Conservation (phyloP, 768 basidiomycete genomes). For the Albatrellus ellisii region DNA sequence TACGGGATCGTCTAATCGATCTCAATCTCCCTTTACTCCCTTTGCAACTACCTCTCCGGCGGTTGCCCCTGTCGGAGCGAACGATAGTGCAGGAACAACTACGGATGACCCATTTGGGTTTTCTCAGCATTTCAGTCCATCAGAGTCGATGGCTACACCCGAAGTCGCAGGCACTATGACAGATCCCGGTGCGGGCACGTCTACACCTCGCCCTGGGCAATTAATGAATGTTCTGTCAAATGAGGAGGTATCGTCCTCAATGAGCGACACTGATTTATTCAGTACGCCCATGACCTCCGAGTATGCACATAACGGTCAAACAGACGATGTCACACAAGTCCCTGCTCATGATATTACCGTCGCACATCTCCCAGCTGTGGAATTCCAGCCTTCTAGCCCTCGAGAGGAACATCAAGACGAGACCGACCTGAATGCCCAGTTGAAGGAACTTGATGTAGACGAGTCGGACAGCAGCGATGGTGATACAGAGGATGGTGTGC, state of each 20-base stretch:
- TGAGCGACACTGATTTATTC: conserved; percentile 41
- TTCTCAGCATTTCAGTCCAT: conserved; percentile 18
- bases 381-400: conserved; percentile 2
- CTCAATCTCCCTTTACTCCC: conserved; percentile 49
- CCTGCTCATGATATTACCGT: conserved; percentile 7
- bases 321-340: background rate
- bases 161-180: background rate
- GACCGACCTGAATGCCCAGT: conserved; percentile 38
- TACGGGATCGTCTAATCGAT: conserved; percentile 27
- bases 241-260: conserved; percentile 18
- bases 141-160: conserved; percentile 1
- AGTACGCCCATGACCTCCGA: conserved; percentile 44
- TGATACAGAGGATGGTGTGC: conserved; percentile 18
- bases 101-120: conserved; percentile 41
- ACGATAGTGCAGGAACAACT: conserved; percentile 13
- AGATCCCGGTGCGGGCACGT: background rate
- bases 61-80: conserved; percentile 1
- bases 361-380: conserved; percentile 2
- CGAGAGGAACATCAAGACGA: conserved; percentile 2
- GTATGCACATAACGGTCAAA: background rate
- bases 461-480: conserved; percentile 41
- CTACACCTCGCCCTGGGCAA: background rate
- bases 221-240: background rate
- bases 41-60: conserved; percentile 28
- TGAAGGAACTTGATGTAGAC: conserved; percentile 45